Evolutionary conservation across 73 alveolate species (phyloP), one percentile per base, ranked within the genome.

Genomic region (Diophrys sp.): DNA sequence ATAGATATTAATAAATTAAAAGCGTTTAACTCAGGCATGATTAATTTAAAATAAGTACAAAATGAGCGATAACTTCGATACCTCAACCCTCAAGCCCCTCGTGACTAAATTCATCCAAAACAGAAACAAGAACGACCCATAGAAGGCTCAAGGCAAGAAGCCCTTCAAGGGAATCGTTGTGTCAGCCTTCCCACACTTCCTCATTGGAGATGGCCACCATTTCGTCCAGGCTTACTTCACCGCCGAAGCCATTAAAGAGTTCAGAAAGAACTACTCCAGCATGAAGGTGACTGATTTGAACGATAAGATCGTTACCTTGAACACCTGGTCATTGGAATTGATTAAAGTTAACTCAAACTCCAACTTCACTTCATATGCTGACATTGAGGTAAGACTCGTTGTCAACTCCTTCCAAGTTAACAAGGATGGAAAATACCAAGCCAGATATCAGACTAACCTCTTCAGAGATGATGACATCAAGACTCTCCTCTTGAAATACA

Each of bases 391-490:
- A 14, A 28, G 88, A 28, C 26, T 79, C 29, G 69, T 79, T 28
- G 81, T 79, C 56, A 33, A 69, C 68, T 79, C 81, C 66, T 70
- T 79, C 88, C 70, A 79, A 75, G 81, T 75, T 1, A 30, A 56
- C 34, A 56, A 44, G 33, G 55, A 69, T 14, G 88, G 71, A 44
- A 79, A 57, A 34, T 70, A 70, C 32, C 24, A 70, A n/a, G 81
- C 70, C 73, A 70, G 70, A 55, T 79, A 70, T 28, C 78, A 72
- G 44, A 34, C 29, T 54, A 79, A 79, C 77, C 76, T 79, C 70
- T 79, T 44, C 88, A 70, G 88, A 53, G 88, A 79, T 77, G 81
- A 79, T 54, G 88, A 79, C 54, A 28, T 79, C 81, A 79, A 79
- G 69, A 54, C 81, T 75, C 56, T 23, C 66, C 70, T 79, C 74